Evolutionary conservation across 306 rosid genomes (phyloP), one percentile per base, ranked within the genome.

Genomic region (peach (Prunus persica)): DNA sequence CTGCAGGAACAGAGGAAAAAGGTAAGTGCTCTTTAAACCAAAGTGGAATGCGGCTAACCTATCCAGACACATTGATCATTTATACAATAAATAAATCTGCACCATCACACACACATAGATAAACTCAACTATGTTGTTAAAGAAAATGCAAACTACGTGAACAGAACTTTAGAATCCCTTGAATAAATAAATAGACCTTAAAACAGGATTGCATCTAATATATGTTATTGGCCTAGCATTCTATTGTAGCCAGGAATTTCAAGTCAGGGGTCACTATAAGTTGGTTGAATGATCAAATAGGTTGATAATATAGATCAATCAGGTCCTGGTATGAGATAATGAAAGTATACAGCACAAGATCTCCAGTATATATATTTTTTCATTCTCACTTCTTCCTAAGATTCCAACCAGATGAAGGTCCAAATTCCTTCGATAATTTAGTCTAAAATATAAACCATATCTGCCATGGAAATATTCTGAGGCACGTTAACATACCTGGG

Each of bases 401-500:
- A 22, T 41, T n/a, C 27, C 20, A 32, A 25, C 76, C 47, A 8
- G 65, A 55, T 32, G n/a, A 34, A 13, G 6, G 64, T 45, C 15
- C 38, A 32, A 34, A 34, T 32, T 20, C 20, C 51, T 55, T 54
- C 4, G 32, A 18, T 1, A 27, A 50, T 71, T 65, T 43, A 46
- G 64, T 66, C 63, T 13, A 71, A 41, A 65, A 51, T 68, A 43
- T 34, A 11, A 34, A 76, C 45, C 22, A 12, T 58, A 43, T 54
- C 51, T 15, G 57, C 68, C 38, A 56, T 11, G 13, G 14, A 54
- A 52, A 72, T 47, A 28, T 66, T 70, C 71, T 28, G 55, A 30
- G 18, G n/a, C 15, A 51, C 55, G 24, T 24, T 68, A 68, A 77
- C 69, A 38, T 87, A 93, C 97, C 96, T 64, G 96, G 96, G 86